phyloP scores from a whole-genome alignment of 2,329 filamentous ascomycete genomes.

The Whalleya microplaca region DNA sequence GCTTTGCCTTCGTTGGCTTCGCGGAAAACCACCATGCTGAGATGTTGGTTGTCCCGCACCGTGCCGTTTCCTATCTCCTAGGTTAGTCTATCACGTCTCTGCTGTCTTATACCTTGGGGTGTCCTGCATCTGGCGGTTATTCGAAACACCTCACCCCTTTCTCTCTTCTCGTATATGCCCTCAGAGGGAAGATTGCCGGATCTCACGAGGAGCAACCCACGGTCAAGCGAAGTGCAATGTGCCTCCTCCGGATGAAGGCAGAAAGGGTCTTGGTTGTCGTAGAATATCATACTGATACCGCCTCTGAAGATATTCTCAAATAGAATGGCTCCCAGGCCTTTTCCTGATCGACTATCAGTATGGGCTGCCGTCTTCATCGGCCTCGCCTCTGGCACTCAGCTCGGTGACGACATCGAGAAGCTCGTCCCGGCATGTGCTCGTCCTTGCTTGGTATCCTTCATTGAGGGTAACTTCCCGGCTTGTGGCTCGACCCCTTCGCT shows the following conservation, averaged over 20 bases:
- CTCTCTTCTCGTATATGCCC: conserved; percentile 11
- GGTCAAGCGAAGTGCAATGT: conserved; percentile 28
- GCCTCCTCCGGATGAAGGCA: conserved; percentile 20
- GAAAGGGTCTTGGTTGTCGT: conserved; percentile 20
- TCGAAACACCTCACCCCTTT: conserved; percentile 27
- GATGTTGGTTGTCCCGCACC: conserved; percentile 39
- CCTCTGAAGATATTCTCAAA: conserved; percentile 31
- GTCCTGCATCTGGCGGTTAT: conserved; percentile 17
- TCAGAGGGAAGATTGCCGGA: conserved; percentile 13
- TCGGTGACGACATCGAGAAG: conserved; percentile 31
- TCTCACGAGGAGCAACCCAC: conserved; percentile 18
- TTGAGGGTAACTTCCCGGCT: conserved; percentile 60
- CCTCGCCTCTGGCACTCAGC: conserved; percentile 23
- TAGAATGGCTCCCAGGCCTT: conserved; percentile 39
- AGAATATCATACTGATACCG: conserved; percentile 30
- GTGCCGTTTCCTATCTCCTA: conserved; percentile 35
- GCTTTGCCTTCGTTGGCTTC: conserved; percentile 32
- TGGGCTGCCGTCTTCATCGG: conserved; percentile 33
- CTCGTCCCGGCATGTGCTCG: conserved; percentile 36
- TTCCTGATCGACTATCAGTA: conserved; percentile 32
- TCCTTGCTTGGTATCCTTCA: conserved; percentile 64
- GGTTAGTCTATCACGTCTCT: conserved; percentile 33
- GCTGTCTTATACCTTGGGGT: conserved; percentile 28
- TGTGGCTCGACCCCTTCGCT: conserved; percentile 58
- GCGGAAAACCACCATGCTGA: conserved; percentile 36